Conservation (phyloP, 768 basidiomycete genomes). For the Clavulina sp. region DNA sequence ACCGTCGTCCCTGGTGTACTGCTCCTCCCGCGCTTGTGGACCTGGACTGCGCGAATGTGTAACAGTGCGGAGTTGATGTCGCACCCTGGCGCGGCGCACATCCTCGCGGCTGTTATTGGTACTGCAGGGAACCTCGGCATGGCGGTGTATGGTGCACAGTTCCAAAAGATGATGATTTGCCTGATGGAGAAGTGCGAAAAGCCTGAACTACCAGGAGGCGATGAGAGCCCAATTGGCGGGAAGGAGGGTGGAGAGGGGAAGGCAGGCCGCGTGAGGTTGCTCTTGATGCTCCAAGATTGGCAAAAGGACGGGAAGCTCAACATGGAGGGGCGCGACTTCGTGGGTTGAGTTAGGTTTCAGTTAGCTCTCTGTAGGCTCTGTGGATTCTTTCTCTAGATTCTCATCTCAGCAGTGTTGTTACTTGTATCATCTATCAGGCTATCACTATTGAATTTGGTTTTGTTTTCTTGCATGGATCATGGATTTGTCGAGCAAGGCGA, state of each 20-base stretch:
- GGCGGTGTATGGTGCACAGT: constrained; percentile 7
- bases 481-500: too few species aligned
- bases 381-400: too few species aligned
- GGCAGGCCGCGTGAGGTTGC: constrained; percentile 1
- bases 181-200: constrained; percentile 1
- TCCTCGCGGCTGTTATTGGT: constrained; percentile 16
- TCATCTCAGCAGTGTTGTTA: too few species aligned
- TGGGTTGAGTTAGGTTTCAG: neutral
- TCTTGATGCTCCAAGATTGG: constrained; percentile 1
- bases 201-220: neutral
- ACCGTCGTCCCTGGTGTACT: constrained; percentile 35
- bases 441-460: too few species aligned
- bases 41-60: constrained; percentile 49
- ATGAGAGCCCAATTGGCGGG: too few species aligned
- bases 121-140: constrained; percentile 5
- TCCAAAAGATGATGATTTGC: constrained; percentile 4
- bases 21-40: constrained; percentile 49
- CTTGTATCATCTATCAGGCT: too few species aligned
- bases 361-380: too few species aligned
- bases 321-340: constrained; percentile 1
- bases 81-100: constrained; percentile 42
- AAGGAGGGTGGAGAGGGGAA: constrained; percentile 1
- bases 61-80: constrained; percentile 33
- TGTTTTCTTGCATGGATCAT: too few species aligned
- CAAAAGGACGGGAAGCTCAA: constrained; percentile 6